Base-by-base conservation (phyloP, 2,329 filamentous ascomycete species). In the Colletotrichum noveboracense region DNA sequence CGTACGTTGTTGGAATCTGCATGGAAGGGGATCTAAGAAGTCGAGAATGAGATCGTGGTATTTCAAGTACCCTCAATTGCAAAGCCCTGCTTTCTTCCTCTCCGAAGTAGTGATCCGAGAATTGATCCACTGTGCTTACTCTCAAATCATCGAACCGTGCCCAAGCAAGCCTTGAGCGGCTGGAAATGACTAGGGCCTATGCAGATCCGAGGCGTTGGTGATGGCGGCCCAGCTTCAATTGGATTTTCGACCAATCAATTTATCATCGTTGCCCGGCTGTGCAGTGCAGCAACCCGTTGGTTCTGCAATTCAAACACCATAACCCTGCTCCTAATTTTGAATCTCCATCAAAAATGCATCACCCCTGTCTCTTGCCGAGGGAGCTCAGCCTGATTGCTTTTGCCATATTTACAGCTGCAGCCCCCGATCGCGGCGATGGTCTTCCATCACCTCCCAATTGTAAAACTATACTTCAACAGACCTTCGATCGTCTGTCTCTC, bases 1-100 rank as follows among this genome's bases (percentile, higher is more conserved):
- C 79, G 75, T 74, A 77, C 80, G 61, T 26, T 81, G 55, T 12
- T 81, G 1, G 80, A 66, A 77, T 30, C 26, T 16, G 66, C 66
- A 6, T 43, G 36, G 62, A 43, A 43, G n/a, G 13, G 21, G 16
- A 65, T 30, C 6, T 8, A 13, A 8, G n/a, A 18, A 5, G 36
- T 43, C 36, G 18, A 43, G 16, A 8, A 43, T 43, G 36, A 43
- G 36, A 43, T 43, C 36, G 16, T 18, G 36, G 16, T 18, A 43
- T 43, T 6, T 9, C 38, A n/a, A 2, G 38, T n/a, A 10, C 5
- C 16, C 16, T n/a, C 38, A n/a, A 43, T 10, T 43, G 8, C 38
- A n/a, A 43, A 9, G 18, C 7, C 5, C 5, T 43, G 5, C 38
- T n/a, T 43, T n/a, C 38, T n/a, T 18, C 16, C 36, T 43, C 16